These are phyloP conservation scores for Emergomyces africanus DNA, from an alignment of 2,329 filamentous ascomycete genomes.

Conservation along the genomic window DNA sequence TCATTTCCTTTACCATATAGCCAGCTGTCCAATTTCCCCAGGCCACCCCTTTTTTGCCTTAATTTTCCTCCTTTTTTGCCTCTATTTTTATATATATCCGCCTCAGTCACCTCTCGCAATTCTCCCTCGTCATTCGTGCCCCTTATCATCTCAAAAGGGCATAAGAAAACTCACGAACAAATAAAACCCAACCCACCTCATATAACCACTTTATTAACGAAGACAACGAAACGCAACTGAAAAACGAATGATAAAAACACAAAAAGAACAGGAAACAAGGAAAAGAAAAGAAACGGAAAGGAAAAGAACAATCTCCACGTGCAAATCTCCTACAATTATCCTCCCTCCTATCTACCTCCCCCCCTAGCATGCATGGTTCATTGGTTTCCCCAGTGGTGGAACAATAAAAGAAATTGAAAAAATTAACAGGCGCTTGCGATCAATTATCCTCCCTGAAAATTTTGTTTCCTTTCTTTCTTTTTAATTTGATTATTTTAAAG, in stretches of 20 bases:
- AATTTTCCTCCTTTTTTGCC: no score
- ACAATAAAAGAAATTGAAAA: not conserved
- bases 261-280: not conserved
- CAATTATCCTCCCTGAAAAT: not conserved
- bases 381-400: not conserved
- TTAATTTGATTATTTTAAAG: not conserved
- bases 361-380: not conserved
- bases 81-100: not conserved
- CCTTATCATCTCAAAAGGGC: not conserved
- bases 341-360: not conserved
- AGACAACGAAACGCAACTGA: not conserved
- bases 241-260: not conserved
- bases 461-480: no score
- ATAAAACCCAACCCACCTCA: not conserved
- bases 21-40: not conserved
- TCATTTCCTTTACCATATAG: not conserved
- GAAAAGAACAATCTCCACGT: not conserved
- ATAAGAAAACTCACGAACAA: not conserved
- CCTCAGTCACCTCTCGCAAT: not conserved
- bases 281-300: not conserved
- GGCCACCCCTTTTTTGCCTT: not conserved
- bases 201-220: not conserved
- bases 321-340: not conserved
- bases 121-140: not conserved
- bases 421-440: not conserved